Conservation (phyloP, 345 rosid genomes). For the Raphanus raphanistrum region DNA sequence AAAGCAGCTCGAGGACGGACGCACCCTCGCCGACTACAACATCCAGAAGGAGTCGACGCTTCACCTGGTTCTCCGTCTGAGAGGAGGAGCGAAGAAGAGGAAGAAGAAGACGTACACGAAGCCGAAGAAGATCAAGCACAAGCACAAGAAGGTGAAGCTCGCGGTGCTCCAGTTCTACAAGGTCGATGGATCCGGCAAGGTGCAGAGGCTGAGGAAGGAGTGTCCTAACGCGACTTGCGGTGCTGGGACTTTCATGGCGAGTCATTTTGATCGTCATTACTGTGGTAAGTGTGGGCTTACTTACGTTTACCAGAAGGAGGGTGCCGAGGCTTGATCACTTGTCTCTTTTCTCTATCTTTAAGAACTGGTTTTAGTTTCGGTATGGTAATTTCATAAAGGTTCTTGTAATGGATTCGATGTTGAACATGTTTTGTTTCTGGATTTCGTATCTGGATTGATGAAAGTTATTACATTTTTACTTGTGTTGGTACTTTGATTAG, state of each 20-base stretch:
- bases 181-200: constrained; percentile 36
- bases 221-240: constrained; percentile 41
- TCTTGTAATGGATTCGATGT: constrained; percentile 17
- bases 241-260: constrained; percentile 44
- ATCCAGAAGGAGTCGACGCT: constrained; percentile 48
- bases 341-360: neutral
- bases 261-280: constrained; percentile 43
- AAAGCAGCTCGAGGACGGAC: constrained; percentile 42
- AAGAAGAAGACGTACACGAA: constrained; percentile 48
- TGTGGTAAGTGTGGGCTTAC: constrained; percentile 45
- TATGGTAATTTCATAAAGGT: constrained; percentile 18
- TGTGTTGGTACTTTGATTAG: neutral
- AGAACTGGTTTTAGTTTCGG: neutral
- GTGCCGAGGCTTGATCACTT: constrained; percentile 20
- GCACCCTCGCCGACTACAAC: constrained; percentile 44
- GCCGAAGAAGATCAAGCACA: constrained; percentile 43
- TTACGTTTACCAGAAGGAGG: constrained; percentile 41
- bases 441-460: constrained; percentile 2
- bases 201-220: constrained; percentile 43
- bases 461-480: neutral
- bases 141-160: constrained; percentile 44
- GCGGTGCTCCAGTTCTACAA: constrained; percentile 42
- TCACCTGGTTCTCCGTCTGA: constrained; percentile 45
- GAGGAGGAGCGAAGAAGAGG: constrained; percentile 49
- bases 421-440: constrained; percentile 22